Percentiles rank a stretch among this genome's conserved stretches.
phyloP scores from a whole-genome alignment of 169 alveolate species.

The Eimeria tenella region DNA sequence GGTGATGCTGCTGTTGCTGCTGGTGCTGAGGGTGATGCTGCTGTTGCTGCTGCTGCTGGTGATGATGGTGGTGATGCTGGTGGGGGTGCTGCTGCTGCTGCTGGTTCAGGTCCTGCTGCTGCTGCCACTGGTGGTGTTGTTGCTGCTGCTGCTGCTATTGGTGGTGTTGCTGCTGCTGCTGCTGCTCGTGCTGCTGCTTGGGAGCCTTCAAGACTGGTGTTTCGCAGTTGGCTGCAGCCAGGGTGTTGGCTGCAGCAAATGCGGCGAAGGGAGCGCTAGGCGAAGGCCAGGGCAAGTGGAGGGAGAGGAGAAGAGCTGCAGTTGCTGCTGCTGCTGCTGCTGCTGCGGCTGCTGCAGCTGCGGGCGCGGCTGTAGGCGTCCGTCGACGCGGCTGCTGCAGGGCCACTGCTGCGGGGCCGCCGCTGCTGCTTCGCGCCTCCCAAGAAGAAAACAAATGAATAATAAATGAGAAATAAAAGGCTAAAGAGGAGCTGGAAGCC shows the following conservation, averaged over 20 bases:
- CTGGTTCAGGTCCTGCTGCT: neutral
- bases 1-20: neutral
- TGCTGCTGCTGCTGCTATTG: no score
- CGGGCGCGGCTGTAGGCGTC: conserved; percentile 8
- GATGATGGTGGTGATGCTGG: neutral
- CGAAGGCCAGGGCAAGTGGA: no score
- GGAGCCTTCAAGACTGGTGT: neutral
- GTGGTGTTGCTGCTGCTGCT: neutral
- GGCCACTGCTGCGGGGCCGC: neutral
- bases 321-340: neutral
- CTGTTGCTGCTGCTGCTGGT: neutral
- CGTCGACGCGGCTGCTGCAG: conserved; percentile 4
- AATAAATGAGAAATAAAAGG: neutral
- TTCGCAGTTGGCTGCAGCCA: neutral
- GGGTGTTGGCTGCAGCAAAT: no score
- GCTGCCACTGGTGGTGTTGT: neutral
- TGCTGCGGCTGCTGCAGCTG: neutral
- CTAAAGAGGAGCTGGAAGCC: neutral
- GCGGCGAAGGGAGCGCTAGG: no score
- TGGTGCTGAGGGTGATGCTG: neutral
- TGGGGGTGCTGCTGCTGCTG: neutral
- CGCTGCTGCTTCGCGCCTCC: neutral
- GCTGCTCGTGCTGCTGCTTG: neutral
- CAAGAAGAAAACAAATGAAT: neutral
- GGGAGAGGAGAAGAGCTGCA: neutral